These are phyloP conservation scores for Sporothrix variecibatus DNA, from an alignment of 2,329 filamentous ascomycete genomes.

Conservation along the genomic window DNA sequence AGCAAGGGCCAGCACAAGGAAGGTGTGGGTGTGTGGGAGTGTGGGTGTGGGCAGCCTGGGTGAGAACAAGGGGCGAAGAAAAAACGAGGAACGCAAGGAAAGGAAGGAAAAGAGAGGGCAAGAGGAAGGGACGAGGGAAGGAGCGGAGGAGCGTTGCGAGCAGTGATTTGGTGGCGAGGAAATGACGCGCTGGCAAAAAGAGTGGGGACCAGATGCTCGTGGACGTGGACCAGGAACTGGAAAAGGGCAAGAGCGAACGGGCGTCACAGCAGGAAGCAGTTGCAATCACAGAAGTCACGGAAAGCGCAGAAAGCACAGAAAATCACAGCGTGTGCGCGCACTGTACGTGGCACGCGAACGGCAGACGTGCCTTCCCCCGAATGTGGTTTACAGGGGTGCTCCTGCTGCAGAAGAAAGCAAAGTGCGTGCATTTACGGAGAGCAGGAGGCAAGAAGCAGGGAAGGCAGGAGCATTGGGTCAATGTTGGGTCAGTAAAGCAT, in stretches of 20 bases:
- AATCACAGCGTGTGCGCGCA: not conserved
- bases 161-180: constrained; percentile 16
- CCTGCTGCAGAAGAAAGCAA: not conserved
- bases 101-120: not conserved
- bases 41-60: constrained; percentile 13
- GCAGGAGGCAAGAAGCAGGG: not conserved
- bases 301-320: too few species aligned
- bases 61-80: constrained; percentile 14
- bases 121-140: constrained; percentile 2
- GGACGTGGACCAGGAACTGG: not conserved
- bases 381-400: not conserved
- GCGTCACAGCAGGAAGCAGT: not conserved
- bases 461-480: not conserved
- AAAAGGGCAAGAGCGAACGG: not conserved
- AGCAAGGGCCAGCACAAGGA: not conserved
- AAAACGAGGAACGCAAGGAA: not conserved
- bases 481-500: not conserved
- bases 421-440: constrained; percentile 12
- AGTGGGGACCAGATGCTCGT: not conserved
- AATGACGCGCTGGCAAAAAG: constrained; percentile 19
- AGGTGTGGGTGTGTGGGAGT: constrained; percentile 4
- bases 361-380: not conserved
- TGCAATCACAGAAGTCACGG: not conserved
- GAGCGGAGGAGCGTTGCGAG: not conserved
- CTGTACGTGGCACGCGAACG: not conserved